Evolutionary conservation across 495 filamentous ascomycete species (phyloP), one percentile per base, ranked within the genome.

Genomic region (Evernia prunastri): DNA sequence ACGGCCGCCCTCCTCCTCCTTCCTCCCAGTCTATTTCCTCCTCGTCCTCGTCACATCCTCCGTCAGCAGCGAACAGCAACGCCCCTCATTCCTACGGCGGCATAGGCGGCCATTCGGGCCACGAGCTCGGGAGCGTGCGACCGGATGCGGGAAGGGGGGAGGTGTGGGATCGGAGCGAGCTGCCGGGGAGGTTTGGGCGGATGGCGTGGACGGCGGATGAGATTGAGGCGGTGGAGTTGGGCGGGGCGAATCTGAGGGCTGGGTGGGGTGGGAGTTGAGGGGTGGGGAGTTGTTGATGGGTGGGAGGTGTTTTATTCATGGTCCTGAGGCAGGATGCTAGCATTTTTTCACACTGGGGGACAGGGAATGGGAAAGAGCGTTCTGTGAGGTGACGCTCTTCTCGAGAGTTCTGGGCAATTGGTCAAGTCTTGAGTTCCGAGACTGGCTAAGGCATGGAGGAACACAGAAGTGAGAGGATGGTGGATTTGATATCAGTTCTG

Each of bases 191-290:
- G 66, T 98, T 96, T 72, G 84, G 88, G 69, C 81, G 93, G 60
- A 78, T 82, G 18, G 80, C 85, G 23, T 86, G 90, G 75, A 86
- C 80, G 33, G 72, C 86, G 69, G 86, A 86, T 53, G 94, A 98
- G 81, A 98, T 98, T 63, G 95, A 97, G 73, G 92, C 92, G 39
- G 82, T 98, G 61, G 92, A 97, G 83, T 89, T 88, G 36, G 95
- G 91, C 35, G 94, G 94, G 61, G 94, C 93, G 18, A 89, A 85
- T 69, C 70, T 88, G 67, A 58, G 51, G 42, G 62, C 36, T 27
- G 68, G 68, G 20, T 70, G 68, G 68, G 68, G 68, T 31, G 68
- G 65, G 20, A 35, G 58, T 4, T 69, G 43, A 64, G 20, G 20
- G 33, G 25, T 8, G 37, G 18, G 11, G 37, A 23, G 23, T 47